A percentile compares a stretch with the other conserved stretches of the same genome.
Evolutionary conservation across 306 rosid species (phyloP).

Genomic region (Pterocarpus macrocarpus): DNA sequence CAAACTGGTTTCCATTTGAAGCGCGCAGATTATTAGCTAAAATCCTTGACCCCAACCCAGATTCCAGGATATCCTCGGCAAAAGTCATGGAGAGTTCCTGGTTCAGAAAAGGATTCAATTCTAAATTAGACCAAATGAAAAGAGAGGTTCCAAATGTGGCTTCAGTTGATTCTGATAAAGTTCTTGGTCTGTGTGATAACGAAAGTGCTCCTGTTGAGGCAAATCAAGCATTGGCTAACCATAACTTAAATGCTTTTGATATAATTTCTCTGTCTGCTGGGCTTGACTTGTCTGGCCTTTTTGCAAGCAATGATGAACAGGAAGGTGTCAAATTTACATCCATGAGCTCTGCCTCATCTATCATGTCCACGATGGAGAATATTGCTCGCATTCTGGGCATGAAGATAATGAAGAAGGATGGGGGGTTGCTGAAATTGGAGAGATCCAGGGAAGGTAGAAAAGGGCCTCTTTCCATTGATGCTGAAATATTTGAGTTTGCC

Average conservation of each 20-base stretch:
- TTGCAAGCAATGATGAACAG: conserved; percentile 24
- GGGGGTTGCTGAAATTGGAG: conserved; percentile 53
- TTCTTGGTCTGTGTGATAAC: conserved; percentile 31
- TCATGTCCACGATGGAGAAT: conserved; percentile 45
- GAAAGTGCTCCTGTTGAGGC: conserved; percentile 41
- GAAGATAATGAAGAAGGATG: conserved; percentile 49
- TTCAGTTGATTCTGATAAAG: conserved; percentile 38
- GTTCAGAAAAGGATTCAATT: conserved; percentile 49
- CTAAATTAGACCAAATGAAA: conserved; percentile 40
- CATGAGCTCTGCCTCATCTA: conserved; percentile 49
- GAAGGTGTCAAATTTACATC: conserved; percentile 52
- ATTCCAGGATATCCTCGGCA: conserved; percentile 48
- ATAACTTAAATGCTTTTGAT: conserved; percentile 58
- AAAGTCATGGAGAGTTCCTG: conserved; percentile 46
- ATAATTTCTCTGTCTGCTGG: conserved; percentile 59
- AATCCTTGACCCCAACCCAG: conserved; percentile 56
- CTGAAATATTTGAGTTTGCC: conserved; percentile 54
- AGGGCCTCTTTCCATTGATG: conserved; percentile 47
- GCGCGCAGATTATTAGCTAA: conserved; percentile 42
- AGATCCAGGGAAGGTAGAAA: conserved; percentile 36
- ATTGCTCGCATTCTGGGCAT: conserved; percentile 42
- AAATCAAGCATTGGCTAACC: conserved; percentile 42
- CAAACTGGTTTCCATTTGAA: conserved; percentile 56
- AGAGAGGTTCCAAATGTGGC: conserved; percentile 18
- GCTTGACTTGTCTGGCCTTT: conserved; percentile 56